A percentile compares a stretch with the other conserved stretches of the same genome.
These are phyloP conservation scores for Sarocladiaceae sp. DNA, from an alignment of 2,329 filamentous ascomycete genomes.

Conservation along the genomic window DNA sequence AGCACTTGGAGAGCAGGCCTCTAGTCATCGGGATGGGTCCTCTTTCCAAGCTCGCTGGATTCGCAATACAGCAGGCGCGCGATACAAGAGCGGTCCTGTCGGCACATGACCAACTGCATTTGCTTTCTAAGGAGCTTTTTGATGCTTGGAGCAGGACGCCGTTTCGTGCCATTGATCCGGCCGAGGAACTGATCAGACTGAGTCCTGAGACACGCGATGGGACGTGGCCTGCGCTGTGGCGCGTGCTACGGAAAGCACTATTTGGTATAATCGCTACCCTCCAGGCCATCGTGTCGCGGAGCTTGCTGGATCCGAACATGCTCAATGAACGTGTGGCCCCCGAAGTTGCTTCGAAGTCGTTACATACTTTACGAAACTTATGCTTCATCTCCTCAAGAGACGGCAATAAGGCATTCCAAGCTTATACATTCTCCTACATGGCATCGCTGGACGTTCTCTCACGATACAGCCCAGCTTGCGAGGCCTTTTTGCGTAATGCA, in stretches of 20 bases:
- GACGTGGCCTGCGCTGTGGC: constrained; percentile 69
- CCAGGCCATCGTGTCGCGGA: constrained; percentile 65
- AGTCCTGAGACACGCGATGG: constrained; percentile 57
- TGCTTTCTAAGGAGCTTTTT: constrained; percentile 60
- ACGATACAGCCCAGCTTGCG: constrained; percentile 59
- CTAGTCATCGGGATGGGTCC: constrained; percentile 62
- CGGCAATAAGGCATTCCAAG: constrained; percentile 68
- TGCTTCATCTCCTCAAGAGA: constrained; percentile 76
- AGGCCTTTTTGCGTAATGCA: constrained; percentile 61
- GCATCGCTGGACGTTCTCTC: constrained; percentile 76
- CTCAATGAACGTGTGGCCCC: constrained; percentile 45
- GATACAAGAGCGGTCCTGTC: constrained; percentile 39
- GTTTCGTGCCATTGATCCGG: constrained; percentile 64
- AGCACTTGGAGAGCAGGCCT: constrained; percentile 52
- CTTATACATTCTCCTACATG: constrained; percentile 78
- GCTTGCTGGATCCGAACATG: constrained; percentile 44
- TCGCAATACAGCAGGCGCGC: constrained; percentile 51
- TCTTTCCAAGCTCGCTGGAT: constrained; percentile 57
- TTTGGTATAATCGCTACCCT: constrained; percentile 70
- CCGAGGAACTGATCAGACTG: constrained; percentile 58
- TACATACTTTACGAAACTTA: constrained; percentile 69
- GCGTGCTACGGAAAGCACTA: constrained; percentile 65
- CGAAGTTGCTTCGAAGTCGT: constrained; percentile 60
- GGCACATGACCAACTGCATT: constrained; percentile 55
- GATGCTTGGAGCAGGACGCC: constrained; percentile 70